Evolutionary conservation across 2,329 filamentous ascomycete species (phyloP).

Genomic region (Monosporascus sp.): DNA sequence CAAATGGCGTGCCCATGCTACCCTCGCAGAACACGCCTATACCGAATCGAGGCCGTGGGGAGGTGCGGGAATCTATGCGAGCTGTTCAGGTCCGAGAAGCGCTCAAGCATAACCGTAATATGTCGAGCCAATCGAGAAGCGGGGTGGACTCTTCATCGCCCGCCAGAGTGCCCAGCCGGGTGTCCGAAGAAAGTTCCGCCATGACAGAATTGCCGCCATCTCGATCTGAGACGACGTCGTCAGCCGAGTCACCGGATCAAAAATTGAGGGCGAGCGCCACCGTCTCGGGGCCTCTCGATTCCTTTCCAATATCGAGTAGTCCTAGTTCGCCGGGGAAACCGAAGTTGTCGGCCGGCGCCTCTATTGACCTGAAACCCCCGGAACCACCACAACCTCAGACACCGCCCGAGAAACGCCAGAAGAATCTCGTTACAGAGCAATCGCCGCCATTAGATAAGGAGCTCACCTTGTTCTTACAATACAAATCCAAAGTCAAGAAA

Average conservation of each 20-base stretch:
- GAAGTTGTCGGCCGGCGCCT: slow-evolving; percentile 13
- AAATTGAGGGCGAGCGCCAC: slow-evolving; percentile 57
- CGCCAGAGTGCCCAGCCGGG: slow-evolving; percentile 51
- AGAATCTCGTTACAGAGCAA: slow-evolving; percentile 53
- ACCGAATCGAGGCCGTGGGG: slow-evolving; percentile 75
- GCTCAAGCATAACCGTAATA: slow-evolving; percentile 43
- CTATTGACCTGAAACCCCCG: slow-evolving; percentile 13
- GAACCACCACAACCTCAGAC: slow-evolving; percentile 22
- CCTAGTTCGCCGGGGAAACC: slow-evolving; percentile 25
- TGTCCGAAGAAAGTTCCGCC: slow-evolving; percentile 55
- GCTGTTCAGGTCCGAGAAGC: slow-evolving; percentile 53
- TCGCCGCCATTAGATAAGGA: slow-evolving; percentile 77
- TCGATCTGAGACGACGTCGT: slow-evolving; percentile 40
- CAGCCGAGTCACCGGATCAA: slow-evolving; percentile 60
- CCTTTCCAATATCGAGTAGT: slow-evolving; percentile 32
- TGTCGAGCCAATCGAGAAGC: slow-evolving; percentile 40
- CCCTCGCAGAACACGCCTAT: slow-evolving; percentile 78
- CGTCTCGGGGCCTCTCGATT: slow-evolving; percentile 53
- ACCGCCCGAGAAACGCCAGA: slow-evolving; percentile 44
- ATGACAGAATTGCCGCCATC: slow-evolving; percentile 22
- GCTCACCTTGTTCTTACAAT: slow-evolving; percentile 89
- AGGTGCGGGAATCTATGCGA: slow-evolving; percentile 79
- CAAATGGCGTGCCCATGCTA: slow-evolving; percentile 80
- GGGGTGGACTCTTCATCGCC: slow-evolving; percentile 54
- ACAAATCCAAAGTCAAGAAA: slow-evolving; percentile 96